phyloP scores from a whole-genome alignment of 768 basidiomycete species.

The Sarcodon sp. region DNA sequence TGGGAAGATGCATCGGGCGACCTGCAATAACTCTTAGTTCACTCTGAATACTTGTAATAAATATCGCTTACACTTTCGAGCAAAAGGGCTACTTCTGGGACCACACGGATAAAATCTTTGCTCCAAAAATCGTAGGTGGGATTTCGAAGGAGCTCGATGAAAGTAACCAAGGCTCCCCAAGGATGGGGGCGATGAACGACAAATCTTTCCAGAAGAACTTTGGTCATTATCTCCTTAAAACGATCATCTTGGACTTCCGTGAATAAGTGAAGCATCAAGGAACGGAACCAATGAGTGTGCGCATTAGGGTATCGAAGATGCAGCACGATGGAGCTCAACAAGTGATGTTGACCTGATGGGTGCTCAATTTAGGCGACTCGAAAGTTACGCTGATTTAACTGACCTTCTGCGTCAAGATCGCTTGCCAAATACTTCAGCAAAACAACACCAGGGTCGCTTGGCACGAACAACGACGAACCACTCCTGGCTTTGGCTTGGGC shows the following conservation, averaged over 20 bases:
- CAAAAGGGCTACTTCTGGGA: conserved; percentile 76
- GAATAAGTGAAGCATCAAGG: conserved; percentile 81
- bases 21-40: conserved; percentile 26
- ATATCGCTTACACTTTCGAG: conserved; percentile 60
- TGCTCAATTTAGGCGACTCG: conserved; percentile 2
- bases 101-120: conserved; percentile 75
- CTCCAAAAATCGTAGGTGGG: conserved; percentile 86
- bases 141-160: conserved; percentile 88
- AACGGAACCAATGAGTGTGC: conserved; percentile 97
- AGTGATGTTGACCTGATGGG: conserved; percentile 78
- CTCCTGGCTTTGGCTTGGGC: conserved; percentile 80
- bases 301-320: conserved; percentile 97
- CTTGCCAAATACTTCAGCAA: conserved; percentile 73
- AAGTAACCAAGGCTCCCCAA: conserved; percentile 89
- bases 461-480: conserved; percentile 69
- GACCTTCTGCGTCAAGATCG: conserved; percentile 87
- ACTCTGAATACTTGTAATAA: conserved; percentile 3
- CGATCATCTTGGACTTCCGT: conserved; percentile 62
- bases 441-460: conserved; percentile 75
- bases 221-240: conserved; percentile 75
- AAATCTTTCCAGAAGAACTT: conserved; percentile 86
- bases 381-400: conserved; percentile 11
- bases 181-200: conserved; percentile 93
- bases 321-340: conserved; percentile 84
- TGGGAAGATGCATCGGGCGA: conserved; percentile 66